A percentile compares a stretch with the other conserved stretches of the same genome.
Conservation (phyloP, 768 basidiomycete genomes). For the Macrocybe gigantea region DNA sequence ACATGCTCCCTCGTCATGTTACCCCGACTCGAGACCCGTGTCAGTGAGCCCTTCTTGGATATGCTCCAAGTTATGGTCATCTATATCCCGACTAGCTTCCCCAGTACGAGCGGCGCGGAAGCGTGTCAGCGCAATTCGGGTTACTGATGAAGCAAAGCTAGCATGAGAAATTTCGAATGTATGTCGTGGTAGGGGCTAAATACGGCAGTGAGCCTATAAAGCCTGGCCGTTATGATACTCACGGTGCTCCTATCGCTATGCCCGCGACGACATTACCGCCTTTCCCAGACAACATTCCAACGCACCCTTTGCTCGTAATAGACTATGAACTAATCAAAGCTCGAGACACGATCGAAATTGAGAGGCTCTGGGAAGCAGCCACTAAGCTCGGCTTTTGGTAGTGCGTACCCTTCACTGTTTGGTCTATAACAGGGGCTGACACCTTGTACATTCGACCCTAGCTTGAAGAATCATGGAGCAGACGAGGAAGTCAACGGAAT, state of each 20-base stretch:
- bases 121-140: no score
- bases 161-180: no score
- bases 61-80: no score
- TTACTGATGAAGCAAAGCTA: no score
- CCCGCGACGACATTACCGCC: conserved; percentile 23
- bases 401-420: conserved; percentile 28
- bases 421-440: not conserved
- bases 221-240: not conserved
- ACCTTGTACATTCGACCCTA: conserved; percentile 11
- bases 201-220: not conserved
- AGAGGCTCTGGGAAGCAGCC: conserved; percentile 50
- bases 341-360: conserved; percentile 36
- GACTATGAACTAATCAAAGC: conserved; percentile 45
- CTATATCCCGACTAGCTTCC: no score
- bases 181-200: no score
- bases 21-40: no score
- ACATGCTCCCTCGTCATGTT: no score
- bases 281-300: conserved; percentile 48
- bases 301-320: conserved; percentile 49
- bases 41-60: no score
- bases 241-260: conserved; percentile 10
- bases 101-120: no score
- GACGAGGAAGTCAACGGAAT: conserved; percentile 41
- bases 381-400: conserved; percentile 65
- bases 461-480: conserved; percentile 52